These are phyloP conservation scores for Begonia fuchsioides DNA, from an alignment of 306 rosid species.

Conservation along the genomic window DNA sequence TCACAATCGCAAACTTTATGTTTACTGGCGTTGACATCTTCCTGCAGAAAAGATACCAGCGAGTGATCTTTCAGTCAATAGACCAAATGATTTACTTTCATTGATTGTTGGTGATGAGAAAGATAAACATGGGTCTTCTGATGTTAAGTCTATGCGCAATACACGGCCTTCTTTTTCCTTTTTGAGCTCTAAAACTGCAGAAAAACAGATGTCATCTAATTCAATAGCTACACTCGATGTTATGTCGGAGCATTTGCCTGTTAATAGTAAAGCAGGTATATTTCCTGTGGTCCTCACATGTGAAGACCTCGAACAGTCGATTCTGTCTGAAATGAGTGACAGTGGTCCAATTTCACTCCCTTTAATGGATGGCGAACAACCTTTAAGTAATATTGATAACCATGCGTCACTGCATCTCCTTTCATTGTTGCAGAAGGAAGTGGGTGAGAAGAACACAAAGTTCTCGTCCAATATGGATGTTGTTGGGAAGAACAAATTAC, in stretches of 20 bases:
- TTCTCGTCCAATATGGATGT: conserved; percentile 18
- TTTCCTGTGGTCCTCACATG: conserved; percentile 72
- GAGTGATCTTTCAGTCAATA: conserved; percentile 30
- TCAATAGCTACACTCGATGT: conserved; percentile 17
- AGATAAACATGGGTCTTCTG: conserved; percentile 26
- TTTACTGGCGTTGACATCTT: conserved; percentile 3
- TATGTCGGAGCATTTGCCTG: conserved; percentile 30
- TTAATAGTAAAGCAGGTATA: conserved; percentile 38
- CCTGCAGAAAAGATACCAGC: conserved; percentile 50
- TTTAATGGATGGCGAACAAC: conserved; percentile 26
- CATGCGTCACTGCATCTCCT: conserved; percentile 78
- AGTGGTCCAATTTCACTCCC: conserved; percentile 26
- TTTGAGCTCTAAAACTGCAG: conserved; percentile 31
- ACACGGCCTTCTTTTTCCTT: conserved; percentile 24
- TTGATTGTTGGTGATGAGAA: conserved; percentile 72
- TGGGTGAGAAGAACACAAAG: conserved; percentile 24
- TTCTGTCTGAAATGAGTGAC: conserved; percentile 54
- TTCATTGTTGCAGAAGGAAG: conserved; percentile 70
- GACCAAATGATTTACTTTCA: conserved; percentile 67
- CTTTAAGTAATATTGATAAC: conserved; percentile 38
- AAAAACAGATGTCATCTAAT: conserved; percentile 21
- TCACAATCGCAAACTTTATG: background rate
- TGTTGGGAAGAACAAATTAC: conserved; percentile 10
- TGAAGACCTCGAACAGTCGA: conserved; percentile 88
- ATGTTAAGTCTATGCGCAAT: conserved; percentile 22